Evolutionary conservation across 2,329 filamentous ascomycete genomes (phyloP).

Genomic region (Neofusicoccum kwambonambiense): DNA sequence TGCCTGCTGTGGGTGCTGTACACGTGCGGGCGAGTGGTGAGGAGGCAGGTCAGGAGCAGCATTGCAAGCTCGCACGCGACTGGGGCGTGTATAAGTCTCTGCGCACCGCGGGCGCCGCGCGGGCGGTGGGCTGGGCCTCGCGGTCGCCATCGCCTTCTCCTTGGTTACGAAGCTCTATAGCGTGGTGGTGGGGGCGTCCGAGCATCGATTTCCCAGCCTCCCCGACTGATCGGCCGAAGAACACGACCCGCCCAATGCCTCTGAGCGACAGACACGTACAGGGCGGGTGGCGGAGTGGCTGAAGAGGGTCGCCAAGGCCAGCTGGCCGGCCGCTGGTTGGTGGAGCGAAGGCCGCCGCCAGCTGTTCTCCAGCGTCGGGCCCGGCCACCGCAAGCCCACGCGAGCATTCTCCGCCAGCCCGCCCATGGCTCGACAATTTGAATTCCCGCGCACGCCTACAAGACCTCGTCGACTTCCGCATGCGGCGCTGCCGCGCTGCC

Average conservation of each 20-base stretch:
- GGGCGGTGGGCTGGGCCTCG: constrained; percentile 10
- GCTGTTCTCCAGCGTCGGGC: neutral
- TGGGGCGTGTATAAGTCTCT: neutral
- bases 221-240: constrained; percentile 10
- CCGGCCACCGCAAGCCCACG: neutral
- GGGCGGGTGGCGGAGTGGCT: constrained; percentile 10
- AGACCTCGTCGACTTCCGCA: neutral
- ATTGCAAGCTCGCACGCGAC: neutral
- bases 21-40: constrained; percentile 5
- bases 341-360: neutral
- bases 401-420: constrained; percentile 3
- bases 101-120: neutral
- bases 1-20: neutral
- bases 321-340: neutral
- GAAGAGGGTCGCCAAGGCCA: neutral
- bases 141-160: constrained; percentile 3
- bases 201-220: constrained; percentile 11
- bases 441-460: neutral
- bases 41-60: neutral
- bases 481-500: neutral
- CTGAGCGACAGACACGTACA: constrained; percentile 1
- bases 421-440: constrained; percentile 6
- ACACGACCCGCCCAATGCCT: neutral
- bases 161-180: constrained; percentile 10
- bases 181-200: constrained; percentile 10